Percentiles rank a stretch among this genome's conserved stretches.
Conservation (phyloP, 768 basidiomycete genomes). For the Naganishia onofrii region DNA sequence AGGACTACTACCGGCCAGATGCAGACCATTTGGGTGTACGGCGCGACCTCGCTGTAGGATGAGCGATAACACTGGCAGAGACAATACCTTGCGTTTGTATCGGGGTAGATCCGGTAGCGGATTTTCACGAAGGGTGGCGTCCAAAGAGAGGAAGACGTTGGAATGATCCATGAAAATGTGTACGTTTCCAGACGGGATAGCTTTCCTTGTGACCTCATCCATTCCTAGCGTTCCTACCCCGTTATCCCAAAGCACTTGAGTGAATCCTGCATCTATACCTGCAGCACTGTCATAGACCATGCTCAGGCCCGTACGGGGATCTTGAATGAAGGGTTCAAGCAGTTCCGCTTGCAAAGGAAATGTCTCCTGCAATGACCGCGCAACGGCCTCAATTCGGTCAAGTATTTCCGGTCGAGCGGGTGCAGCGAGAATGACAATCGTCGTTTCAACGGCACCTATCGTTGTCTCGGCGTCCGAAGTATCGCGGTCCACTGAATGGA, state of each 20-base stretch:
- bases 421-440: conserved; percentile 6
- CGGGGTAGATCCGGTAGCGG: conserved; percentile 36
- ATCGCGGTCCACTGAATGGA: background rate
- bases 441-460: background rate
- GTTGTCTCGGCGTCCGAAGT: background rate
- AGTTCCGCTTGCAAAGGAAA: conserved; percentile 37
- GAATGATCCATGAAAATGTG: conserved; percentile 28
- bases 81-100: conserved; percentile 43
- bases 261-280: conserved; percentile 19
- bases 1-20: conserved; percentile 48
- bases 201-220: conserved; percentile 19
- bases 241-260: conserved; percentile 46
- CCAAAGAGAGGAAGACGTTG: conserved; percentile 17
- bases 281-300: background rate
- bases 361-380: conserved; percentile 9
- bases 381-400: conserved; percentile 14
- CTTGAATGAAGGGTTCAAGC: conserved; percentile 34
- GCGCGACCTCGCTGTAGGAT: conserved; percentile 45
- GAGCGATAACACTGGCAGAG: conserved; percentile 46
- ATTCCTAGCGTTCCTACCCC: conserved; percentile 41
- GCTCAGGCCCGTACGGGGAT: background rate
- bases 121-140: conserved; percentile 18
- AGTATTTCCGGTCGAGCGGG: conserved; percentile 12
- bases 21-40: conserved; percentile 41
- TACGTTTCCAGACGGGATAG: conserved; percentile 6